Evolutionary conservation across 371 early-diverging fungal species (phyloP), one percentile per base, ranked within the genome.

Genomic region (Parasitella parasitica): DNA sequence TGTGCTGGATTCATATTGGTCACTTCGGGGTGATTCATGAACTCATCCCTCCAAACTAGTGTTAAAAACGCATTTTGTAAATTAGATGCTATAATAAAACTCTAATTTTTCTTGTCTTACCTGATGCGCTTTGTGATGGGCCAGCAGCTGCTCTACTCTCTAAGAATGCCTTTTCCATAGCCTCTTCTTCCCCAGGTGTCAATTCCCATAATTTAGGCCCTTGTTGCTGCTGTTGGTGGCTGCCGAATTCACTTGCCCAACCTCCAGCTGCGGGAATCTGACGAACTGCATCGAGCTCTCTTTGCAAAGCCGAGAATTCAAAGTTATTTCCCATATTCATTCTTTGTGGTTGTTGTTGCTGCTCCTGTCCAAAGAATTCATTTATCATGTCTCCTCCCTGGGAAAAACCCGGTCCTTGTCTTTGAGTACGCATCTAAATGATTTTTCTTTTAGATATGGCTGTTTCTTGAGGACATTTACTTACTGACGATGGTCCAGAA

Each of bases 301-400:
- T 72, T 16, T 71, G 77, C 49, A 85, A 71, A 26, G 78, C 82
- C 22, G 80, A 76, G 52, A 87, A 84, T 52, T 80, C 76, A 63
- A 87, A 85, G 37, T 50, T 54, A 18, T 57, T 15, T 59, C 55
- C 43, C 46, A 58, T 53, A 4, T 50, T 54, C 43, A 56, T 51
- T 48, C 56, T 50, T 30, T 38, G 61, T 35, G 54, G 60, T 48
- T 39, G 38, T 24, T 41, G 51, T 28, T 64, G 67, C 51, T 79
- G 77, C 46, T 86, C 80, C 51, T 83, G 82, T 18, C 78, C 77
- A 65, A 86, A 85, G 63, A 87, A 87, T 51, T 86, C 86, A 49
- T 86, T 70, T 22, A 84, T 67, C 70, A 87, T 76, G 30, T 74
- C 74, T 8, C 68, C 71, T 50, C 66, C 67, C 49, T 57, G 64